A percentile compares a stretch with the other conserved stretches of the same genome.
phyloP scores from a whole-genome alignment of 495 filamentous ascomycete species.

The Daldinia vernicosa region DNA sequence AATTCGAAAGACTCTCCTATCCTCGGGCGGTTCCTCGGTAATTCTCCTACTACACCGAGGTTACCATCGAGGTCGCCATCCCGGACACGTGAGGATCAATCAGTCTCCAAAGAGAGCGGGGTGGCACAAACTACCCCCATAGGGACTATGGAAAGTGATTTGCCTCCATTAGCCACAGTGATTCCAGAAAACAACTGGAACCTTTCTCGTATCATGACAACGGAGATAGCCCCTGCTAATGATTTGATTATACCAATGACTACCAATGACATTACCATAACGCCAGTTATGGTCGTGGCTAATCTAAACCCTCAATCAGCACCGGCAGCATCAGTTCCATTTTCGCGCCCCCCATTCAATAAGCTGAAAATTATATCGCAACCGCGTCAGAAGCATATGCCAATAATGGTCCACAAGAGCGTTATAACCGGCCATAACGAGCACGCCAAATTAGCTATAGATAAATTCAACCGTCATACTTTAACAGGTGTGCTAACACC shows the following conservation, averaged over 20 bases:
- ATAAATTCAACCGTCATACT: constrained; percentile 33
- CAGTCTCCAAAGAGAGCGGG: neutral
- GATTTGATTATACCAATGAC: too few species aligned
- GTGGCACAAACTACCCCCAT: neutral
- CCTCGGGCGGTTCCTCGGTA: constrained; percentile 26
- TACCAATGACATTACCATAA: constrained; percentile 9
- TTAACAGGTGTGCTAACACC: constrained; percentile 37
- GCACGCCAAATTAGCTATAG: constrained; percentile 12
- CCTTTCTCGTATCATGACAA: constrained; percentile 14
- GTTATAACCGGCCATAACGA: constrained; percentile 32
- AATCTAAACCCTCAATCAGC: constrained; percentile 31
- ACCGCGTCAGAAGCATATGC: constrained; percentile 25
- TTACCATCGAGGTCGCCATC: neutral
- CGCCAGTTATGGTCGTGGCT: constrained; percentile 40
- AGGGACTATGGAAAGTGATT: neutral
- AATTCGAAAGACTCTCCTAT: constrained; percentile 33
- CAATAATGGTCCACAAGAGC: constrained; percentile 36
- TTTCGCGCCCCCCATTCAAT: constrained; percentile 9
- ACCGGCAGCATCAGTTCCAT: neutral
- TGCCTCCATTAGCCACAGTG: neutral
- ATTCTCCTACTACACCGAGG: neutral
- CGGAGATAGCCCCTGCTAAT: neutral
- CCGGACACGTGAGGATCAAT: neutral
- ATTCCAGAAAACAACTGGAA: neutral
- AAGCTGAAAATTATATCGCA: constrained; percentile 33